Evolutionary conservation across 2,329 filamentous ascomycete species (phyloP), one percentile per base, ranked within the genome.

Genomic region (Talaromyces sp.): DNA sequence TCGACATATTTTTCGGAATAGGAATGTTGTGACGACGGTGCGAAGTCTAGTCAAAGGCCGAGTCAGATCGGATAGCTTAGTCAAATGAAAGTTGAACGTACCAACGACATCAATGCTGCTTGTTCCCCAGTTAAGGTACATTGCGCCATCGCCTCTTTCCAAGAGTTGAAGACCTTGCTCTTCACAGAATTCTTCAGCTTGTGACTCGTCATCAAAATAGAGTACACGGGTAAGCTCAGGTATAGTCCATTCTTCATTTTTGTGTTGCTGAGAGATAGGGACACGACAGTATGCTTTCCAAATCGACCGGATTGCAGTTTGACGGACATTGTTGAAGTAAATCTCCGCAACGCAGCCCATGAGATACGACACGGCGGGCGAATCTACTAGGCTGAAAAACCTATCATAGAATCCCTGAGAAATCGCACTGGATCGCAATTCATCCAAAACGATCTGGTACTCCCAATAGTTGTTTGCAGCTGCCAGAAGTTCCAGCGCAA

Each of bases 271-370:
- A n/a, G 80, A 82, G n/a, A 71, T 67, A 12, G 80, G 78, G 21
- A 74, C 74, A 33, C 76, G 79, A 67, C 81, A 81, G 68, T 81
- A 85, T 2, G 77, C 81, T 64, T 79, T 80, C 79, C 80, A 84
- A 44, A 86, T 80, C 2, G 80, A 78, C 42, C 83, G 80, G 52
- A 88, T 77, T 5, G 83, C 81, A 25, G 80, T 81, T 58, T 83
- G 79, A 11, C 86, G 83, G 48, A 88, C 75, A 28, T 83, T 75
- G 60, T 83, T 83, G 73, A 88, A 88, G 65, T 84, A 83, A 11
- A 86, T 82, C 67, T 88, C 86, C 1, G 85, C 83, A 25, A 86
- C 84, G 71, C 86, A 88, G 7, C 82, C 85, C 82, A 86, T 84
- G 7, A 88, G 74, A 68, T 87, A 88, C 0, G 86, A 84, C 1